Evolutionary conservation across 306 rosid species (phyloP).

Genomic region (Notholithocarpus densiflorus): DNA sequence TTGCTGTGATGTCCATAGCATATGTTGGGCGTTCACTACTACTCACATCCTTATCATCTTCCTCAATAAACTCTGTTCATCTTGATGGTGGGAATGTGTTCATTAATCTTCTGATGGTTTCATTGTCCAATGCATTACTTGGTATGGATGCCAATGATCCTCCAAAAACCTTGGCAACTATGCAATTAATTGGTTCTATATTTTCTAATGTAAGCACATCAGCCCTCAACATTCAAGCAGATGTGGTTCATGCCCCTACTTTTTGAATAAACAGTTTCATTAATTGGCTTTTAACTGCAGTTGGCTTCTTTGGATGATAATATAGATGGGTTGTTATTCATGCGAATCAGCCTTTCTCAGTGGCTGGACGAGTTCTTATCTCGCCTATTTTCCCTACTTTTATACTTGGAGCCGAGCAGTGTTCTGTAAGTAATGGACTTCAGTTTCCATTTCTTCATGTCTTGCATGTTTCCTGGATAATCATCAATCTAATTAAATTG

Average conservation of each 20-base stretch:
- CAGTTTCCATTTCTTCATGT: neutral
- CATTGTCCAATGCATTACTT: conserved; percentile 93
- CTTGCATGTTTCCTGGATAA: conserved; percentile 11
- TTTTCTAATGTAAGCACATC: conserved; percentile 83
- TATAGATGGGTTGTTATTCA: conserved; percentile 58
- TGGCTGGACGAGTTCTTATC: conserved; percentile 98
- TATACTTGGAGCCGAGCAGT: conserved; percentile 93
- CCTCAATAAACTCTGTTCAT: conserved; percentile 42
- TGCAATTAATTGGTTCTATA: conserved; percentile 90
- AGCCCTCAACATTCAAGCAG: conserved; percentile 3
- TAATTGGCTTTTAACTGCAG: conserved; percentile 47
- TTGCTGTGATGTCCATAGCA: conserved; percentile 95
- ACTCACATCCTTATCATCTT: conserved; percentile 62
- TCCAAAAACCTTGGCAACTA: conserved; percentile 98
- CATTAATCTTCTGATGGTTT: conserved; percentile 78
- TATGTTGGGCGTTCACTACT: conserved; percentile 92
- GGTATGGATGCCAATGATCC: conserved; percentile 99
- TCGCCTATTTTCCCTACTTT: conserved; percentile 87
- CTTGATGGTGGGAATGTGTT: conserved; percentile 56
- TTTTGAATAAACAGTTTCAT: conserved; percentile 15
- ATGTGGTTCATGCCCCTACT: conserved; percentile 8
- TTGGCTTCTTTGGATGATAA: conserved; percentile 80
- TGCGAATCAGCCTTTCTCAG: conserved; percentile 83
- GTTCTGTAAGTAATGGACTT: conserved; percentile 63
- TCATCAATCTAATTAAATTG: conserved; percentile 4